Base-by-base conservation (phyloP, 352 stramenopile genomes). In the Thraustochytrium sp. region DNA sequence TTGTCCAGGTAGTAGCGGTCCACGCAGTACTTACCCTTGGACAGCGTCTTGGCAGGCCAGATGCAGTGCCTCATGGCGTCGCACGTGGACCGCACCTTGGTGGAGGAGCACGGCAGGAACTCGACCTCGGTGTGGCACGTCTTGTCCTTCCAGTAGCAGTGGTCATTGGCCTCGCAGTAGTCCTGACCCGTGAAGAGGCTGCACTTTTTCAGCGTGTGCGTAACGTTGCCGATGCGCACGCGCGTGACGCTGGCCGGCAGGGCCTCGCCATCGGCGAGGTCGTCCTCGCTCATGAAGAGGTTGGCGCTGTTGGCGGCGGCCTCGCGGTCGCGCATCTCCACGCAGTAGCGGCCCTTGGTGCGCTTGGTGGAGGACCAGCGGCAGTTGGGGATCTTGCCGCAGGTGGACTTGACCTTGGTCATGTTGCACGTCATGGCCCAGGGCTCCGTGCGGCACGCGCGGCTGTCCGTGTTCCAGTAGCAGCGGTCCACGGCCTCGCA, bases 351-450 rank as follows among this genome's bases (percentile, higher is more conserved):
- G 63, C 68, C 68, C 51, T 80, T 80, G 16, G 53, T 64, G 16
- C 18, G 13, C 23, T 44, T 29, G 23, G 3, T 72, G 0, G 68
- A 46, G 5, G 46, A 42, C 68, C 68, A 80, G 21, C 34, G 4
- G 18, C 68, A 80, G 51, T 80, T 80, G 26, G 68, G 48, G 26
- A 80, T 80, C 16, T 61, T 46, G n/a, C 31, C 34, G 31, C 68
- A 80, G 13, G 68, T 80, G 5, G 68, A 80, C 42, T 26, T 44
- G 29, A 80, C 34, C 51, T 65, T 46, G 21, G 68, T 80, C 68
- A 80, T 80, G 31, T 61, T 49, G 51, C 68, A 80, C 1, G 68
- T 80, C 68, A 80, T 80, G 8, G 68, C 68, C 42, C 68, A 63
- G 9, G 40, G 46, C 23, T 80, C 48, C 21, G 68, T 80, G 9